Percentiles rank a stretch among this genome's conserved stretches.
Conservation (phyloP, 2,329 filamentous ascomycete genomes). For the Dichotomopilus funicola region DNA sequence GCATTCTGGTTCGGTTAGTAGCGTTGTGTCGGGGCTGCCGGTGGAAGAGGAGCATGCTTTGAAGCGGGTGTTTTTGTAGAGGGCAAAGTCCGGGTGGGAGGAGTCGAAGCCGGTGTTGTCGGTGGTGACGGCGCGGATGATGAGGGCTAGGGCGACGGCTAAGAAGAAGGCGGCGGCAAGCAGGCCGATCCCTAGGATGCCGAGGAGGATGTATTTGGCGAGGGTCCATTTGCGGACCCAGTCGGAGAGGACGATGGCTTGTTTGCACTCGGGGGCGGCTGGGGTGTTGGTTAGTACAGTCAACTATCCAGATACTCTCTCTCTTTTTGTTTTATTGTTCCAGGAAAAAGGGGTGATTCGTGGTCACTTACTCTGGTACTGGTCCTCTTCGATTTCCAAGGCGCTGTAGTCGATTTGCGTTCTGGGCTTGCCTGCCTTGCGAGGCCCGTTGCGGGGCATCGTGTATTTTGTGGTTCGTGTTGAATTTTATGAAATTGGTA, state of each 20-base stretch:
- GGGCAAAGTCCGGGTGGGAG: background rate
- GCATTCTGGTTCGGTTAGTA: background rate
- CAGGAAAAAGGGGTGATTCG: background rate
- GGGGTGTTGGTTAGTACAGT: background rate
- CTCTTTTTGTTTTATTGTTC: background rate
- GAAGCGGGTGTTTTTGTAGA: slow-evolving; percentile 1
- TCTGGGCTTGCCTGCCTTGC: background rate
- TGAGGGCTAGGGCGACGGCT: background rate
- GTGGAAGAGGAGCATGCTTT: background rate
- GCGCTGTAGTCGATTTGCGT: background rate
- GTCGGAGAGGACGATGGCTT: background rate
- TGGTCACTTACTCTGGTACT: background rate
- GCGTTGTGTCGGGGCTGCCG: background rate
- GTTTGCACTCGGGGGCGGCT: background rate
- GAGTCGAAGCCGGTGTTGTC: background rate
- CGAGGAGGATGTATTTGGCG: background rate
- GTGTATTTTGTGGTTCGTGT: too few species aligned
- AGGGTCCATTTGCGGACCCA: background rate
- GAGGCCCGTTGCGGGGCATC: background rate
- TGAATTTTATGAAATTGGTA: too few species aligned
- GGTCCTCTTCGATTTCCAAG: background rate
- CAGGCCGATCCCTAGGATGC: background rate
- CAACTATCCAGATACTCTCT: background rate
- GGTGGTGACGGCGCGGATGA: background rate
- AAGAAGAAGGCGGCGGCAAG: background rate